Percentiles rank a stretch among this genome's conserved stretches.
These are phyloP conservation scores for Phytopythium boreale DNA, from an alignment of 352 stramenopile genomes.

Conservation along the genomic window DNA sequence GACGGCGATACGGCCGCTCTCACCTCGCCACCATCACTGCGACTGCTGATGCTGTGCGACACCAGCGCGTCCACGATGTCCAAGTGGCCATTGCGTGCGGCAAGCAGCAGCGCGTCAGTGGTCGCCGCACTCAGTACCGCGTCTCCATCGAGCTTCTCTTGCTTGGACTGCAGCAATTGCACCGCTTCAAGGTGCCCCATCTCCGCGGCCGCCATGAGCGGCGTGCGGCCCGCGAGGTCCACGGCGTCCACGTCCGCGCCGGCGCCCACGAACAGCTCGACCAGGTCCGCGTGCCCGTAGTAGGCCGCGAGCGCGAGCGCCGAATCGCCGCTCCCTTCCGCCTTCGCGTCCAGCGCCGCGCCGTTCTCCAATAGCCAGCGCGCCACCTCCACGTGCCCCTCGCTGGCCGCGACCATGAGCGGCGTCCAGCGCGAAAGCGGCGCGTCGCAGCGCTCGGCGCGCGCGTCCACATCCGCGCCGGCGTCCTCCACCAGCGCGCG, in stretches of 20 bases:
- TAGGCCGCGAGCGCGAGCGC: constrained; percentile 9
- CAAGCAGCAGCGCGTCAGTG: constrained; percentile 14
- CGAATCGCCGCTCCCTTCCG: constrained; percentile 5
- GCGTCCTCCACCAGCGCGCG: constrained; percentile 13
- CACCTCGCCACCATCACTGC: background rate
- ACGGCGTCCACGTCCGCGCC: constrained; percentile 15
- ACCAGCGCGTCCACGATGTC: constrained; percentile 17
- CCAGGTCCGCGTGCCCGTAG: constrained; percentile 14
- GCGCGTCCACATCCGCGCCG: constrained; percentile 10
- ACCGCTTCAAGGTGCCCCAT: constrained; percentile 20
- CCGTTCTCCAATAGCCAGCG: constrained; percentile 6
- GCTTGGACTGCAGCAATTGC: constrained; percentile 13
- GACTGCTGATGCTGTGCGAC: constrained; percentile 7
- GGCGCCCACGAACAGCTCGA: constrained; percentile 15
- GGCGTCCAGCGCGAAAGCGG: constrained; percentile 15
- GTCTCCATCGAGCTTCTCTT: constrained; percentile 5
- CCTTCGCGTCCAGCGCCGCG: background rate
- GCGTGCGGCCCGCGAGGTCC: constrained; percentile 14
- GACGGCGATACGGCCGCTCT: constrained; percentile 9
- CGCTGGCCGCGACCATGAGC: constrained; percentile 19
- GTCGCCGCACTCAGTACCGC: constrained; percentile 3
- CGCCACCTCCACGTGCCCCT: constrained; percentile 6
- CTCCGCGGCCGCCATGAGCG: constrained; percentile 23
- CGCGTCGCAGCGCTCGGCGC: constrained; percentile 6
- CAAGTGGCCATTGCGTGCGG: constrained; percentile 18